Percentiles rank a stretch among this genome's conserved stretches.
phyloP scores from a whole-genome alignment of 768 basidiomycete genomes.

The Porphyrellus cyaneotinctus region DNA sequence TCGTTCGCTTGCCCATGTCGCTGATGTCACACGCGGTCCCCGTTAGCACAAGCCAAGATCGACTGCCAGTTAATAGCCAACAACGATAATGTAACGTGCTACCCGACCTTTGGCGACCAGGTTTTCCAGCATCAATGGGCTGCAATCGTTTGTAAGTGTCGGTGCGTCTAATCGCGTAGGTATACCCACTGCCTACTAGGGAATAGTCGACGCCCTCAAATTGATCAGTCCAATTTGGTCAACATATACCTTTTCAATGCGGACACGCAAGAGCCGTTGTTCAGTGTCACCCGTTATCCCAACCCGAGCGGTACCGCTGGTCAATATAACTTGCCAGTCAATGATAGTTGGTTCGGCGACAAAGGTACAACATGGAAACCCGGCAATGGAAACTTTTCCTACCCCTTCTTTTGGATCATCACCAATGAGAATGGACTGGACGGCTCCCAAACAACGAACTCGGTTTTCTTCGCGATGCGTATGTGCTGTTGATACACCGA shows the following conservation, averaged over 20 bases:
- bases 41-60: constrained; percentile 36
- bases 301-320: constrained; percentile 58
- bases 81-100: constrained; percentile 77
- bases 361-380: constrained; percentile 45
- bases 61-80: constrained; percentile 55
- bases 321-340: constrained; percentile 47
- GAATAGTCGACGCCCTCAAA: constrained; percentile 69
- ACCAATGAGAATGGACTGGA: constrained; percentile 56
- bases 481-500: constrained; percentile 36
- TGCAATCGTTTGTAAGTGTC: constrained; percentile 72
- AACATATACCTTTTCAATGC: constrained; percentile 77
- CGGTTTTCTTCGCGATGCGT: constrained; percentile 80
- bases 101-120: constrained; percentile 49
- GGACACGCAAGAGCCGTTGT: constrained; percentile 51
- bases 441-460: constrained; percentile 57
- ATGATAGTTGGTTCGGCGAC: constrained; percentile 73
- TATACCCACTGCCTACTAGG: constrained; percentile 40
- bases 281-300: constrained; percentile 43
- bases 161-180: constrained; percentile 5
- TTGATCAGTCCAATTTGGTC: constrained; percentile 59
- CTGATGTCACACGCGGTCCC: constrained; percentile 10
- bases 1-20: constrained; percentile 4
- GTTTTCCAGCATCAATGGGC: constrained; percentile 75
- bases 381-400: constrained; percentile 47
- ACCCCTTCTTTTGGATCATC: constrained; percentile 76